Evolutionary conservation across 257 asterid genomes (phyloP).

Genomic region (Solanum verrucosum): DNA sequence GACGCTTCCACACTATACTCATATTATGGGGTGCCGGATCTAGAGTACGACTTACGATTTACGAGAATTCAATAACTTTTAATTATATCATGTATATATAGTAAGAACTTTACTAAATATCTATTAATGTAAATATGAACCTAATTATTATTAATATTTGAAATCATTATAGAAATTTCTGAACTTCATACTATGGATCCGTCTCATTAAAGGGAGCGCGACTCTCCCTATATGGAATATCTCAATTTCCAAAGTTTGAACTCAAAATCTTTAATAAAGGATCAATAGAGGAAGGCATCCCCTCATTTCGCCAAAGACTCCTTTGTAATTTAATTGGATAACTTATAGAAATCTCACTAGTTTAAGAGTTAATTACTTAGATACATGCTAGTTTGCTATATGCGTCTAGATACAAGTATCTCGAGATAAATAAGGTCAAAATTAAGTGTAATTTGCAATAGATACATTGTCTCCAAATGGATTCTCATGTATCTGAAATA

Average conservation of each 20-base stretch:
- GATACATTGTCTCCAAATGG: background rate
- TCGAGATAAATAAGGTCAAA: background rate
- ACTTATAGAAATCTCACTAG: background rate
- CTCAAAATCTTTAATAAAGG: background rate
- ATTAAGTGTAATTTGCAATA: background rate
- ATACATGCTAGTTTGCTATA: background rate
- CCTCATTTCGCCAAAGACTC: background rate
- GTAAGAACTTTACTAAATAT: background rate
- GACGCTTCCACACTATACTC: constrained; percentile 11
- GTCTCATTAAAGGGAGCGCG: background rate
- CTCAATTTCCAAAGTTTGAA: no score
- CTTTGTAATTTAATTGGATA: background rate
- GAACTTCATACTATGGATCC: background rate
- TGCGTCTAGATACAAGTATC: background rate
- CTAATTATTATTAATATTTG: background rate
- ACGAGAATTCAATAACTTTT: background rate
- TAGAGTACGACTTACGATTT: background rate
- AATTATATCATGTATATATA: background rate
- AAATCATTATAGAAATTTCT: no score
- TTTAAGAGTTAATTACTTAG: background rate
- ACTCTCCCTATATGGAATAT: background rate
- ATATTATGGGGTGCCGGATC: background rate
- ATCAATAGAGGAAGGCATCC: background rate
- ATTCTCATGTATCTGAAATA: background rate
- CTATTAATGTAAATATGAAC: background rate